Percentiles rank a stretch among this genome's conserved stretches.
These are phyloP conservation scores for Cerrena zonata DNA, from an alignment of 1,284 basidiomycete genomes.

Conservation along the genomic window DNA sequence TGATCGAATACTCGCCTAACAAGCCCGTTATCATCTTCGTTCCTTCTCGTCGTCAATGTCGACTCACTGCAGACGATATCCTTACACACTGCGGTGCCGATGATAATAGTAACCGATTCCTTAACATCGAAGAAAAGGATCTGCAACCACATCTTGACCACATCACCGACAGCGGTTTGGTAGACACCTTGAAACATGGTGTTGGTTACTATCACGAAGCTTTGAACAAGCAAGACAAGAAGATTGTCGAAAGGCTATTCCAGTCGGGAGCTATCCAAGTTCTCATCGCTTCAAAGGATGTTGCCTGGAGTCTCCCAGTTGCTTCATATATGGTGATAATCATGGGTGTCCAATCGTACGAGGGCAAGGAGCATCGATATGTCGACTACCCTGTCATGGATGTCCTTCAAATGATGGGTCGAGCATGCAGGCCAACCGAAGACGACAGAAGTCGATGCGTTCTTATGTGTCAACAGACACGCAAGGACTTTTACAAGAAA, in stretches of 20 bases:
- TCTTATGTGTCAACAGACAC: slow-evolving; percentile 92
- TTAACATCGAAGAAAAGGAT: slow-evolving; percentile 83
- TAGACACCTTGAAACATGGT: slow-evolving; percentile 82
- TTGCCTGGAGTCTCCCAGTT: slow-evolving; percentile 91
- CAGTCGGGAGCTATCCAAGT: slow-evolving; percentile 93
- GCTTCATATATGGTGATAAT: slow-evolving; percentile 96
- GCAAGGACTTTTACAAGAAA: slow-evolving; percentile 98
- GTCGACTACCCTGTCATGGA: slow-evolving; percentile 97
- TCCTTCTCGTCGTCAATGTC: slow-evolving; percentile 89
- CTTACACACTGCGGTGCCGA: slow-evolving; percentile 87
- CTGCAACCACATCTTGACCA: slow-evolving; percentile 86
- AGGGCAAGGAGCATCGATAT: slow-evolving; percentile 95
- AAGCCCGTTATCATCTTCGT: slow-evolving; percentile 93
- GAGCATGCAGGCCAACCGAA: slow-evolving; percentile 82
- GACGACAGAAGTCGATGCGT: slow-evolving; percentile 88
- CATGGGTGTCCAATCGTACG: slow-evolving; percentile 95
- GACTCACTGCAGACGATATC: slow-evolving; percentile 87
- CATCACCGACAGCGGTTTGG: slow-evolving; percentile 72
- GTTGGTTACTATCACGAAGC: slow-evolving; percentile 97
- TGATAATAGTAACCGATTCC: slow-evolving; percentile 78
- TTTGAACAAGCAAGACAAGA: slow-evolving; percentile 84
- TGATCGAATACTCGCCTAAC: slow-evolving; percentile 80
- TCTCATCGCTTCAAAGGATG: slow-evolving; percentile 92
- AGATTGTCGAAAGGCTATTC: slow-evolving; percentile 90
- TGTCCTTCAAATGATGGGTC: slow-evolving; percentile 97